Percentiles rank a stretch among this genome's conserved stretches.
Evolutionary conservation across 495 filamentous ascomycete species (phyloP).

Genomic region (Penicillium ochrochloron): DNA sequence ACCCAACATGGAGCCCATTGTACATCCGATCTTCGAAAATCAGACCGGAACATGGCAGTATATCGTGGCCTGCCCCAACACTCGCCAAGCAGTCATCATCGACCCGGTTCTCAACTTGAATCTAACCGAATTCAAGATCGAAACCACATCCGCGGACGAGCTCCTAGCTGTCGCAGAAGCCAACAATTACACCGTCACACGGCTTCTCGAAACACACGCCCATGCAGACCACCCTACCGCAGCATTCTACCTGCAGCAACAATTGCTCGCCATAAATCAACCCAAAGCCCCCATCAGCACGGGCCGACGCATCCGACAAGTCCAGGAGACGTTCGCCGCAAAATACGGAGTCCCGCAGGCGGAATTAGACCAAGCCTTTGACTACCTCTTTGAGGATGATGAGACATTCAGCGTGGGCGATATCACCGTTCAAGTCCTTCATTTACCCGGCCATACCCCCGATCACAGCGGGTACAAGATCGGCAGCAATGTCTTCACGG

Average conservation of each 20-base stretch:
- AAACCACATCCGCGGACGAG: background rate
- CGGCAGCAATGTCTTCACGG: background rate
- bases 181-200: background rate
- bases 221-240: background rate
- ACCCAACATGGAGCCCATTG: background rate
- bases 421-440: background rate
- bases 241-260: background rate
- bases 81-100: constrained; percentile 3
- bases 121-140: background rate
- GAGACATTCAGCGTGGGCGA: background rate
- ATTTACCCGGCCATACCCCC: background rate
- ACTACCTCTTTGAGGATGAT: background rate
- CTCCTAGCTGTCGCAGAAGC: background rate
- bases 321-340: background rate
- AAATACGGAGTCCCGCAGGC: background rate
- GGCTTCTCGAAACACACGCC: background rate
- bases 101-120: background rate
- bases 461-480: constrained; percentile 2
- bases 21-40: background rate
- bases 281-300: constrained; percentile 1
- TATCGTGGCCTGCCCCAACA: background rate
- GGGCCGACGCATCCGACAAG: background rate
- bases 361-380: background rate
- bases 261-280: background rate
- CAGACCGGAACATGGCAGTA: background rate